Evolutionary conservation across 805 yeast species (phyloP).

Genomic region (Metschnikowia cerradonensis): DNA sequence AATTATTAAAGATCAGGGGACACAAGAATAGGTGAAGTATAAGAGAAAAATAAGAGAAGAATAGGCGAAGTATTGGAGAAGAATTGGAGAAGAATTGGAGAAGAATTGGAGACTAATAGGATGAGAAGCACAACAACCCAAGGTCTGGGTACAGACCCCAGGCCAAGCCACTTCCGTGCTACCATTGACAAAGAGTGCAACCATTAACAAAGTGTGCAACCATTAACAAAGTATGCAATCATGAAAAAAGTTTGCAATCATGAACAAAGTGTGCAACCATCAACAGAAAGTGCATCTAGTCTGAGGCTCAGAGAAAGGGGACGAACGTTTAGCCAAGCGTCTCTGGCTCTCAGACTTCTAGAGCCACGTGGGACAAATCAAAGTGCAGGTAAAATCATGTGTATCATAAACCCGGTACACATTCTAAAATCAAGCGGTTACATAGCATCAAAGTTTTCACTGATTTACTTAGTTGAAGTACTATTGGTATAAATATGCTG

Average conservation of each 20-base stretch:
- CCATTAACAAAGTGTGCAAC: not conserved
- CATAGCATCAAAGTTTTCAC: no score
- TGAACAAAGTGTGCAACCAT: not conserved
- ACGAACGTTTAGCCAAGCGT: constrained; percentile 8
- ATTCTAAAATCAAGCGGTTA: no score
- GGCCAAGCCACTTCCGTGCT: constrained; percentile 5
- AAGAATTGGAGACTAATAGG: no score
- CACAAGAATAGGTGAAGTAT: no score
- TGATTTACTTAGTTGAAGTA: no score
- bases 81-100: no score
- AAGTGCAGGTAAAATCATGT: not conserved
- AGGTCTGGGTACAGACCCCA: constrained; percentile 26
- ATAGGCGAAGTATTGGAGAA: no score
- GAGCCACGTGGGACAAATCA: constrained; percentile 25
- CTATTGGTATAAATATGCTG: not conserved
- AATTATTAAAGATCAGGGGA: no score
- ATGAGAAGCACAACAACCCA: constrained; percentile 25
- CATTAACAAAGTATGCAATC: not conserved
- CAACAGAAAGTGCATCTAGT: constrained; percentile 10
- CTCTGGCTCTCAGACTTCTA: constrained; percentile 6
- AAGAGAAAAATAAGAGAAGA: no score
- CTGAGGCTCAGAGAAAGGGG: constrained; percentile 16
- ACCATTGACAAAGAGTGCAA: not conserved
- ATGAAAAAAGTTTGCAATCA: not conserved
- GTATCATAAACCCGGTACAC: not conserved